Base-by-base conservation (phyloP, 257 asterid genomes). In the Rubia yunnanensis region DNA sequence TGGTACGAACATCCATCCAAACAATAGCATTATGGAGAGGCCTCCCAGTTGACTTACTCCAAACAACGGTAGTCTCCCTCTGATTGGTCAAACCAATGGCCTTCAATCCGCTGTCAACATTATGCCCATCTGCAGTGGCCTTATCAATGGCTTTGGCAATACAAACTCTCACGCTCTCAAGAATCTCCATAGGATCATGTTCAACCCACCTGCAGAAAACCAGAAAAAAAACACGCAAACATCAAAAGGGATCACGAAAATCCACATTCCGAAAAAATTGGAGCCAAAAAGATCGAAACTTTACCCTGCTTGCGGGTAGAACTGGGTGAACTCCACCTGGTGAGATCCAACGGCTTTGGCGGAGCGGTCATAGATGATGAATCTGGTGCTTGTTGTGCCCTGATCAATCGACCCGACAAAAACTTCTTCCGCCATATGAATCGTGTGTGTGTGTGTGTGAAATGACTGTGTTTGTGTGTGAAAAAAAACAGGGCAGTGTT, bases 1-100 rank as follows among this genome's bases (percentile, higher is more conserved):
- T 86, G 22, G 99, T 94, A 7, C 99, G 96, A 3, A 69, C 94
- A 53, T 94, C 99, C 99, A 94, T 94, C 99, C 99, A 94, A 70
- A 90, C 99, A 70, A 94, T 85, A 55, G 99, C 99, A 61, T 92
- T 89, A 69, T 89, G 64, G 68, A 92, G 99, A 75, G 99, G 99
- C 18, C 48, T 60, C 1, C 99, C 99, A 10, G 95, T 84, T 61
- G 97, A 87, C 85, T 82, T 92, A 90, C 97, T 88, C 99, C 99
- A 92, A 17, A 92, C 84, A 7, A 92, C 95, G 59, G 96, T 83
- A 2, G 99, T 92, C 69, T 92, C 99, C 70, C 99, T 86, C 92
- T 92, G 99, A 83, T 92, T 92, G 60, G 99, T 88, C 68, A 92
- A 67, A 15, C 99, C 99, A 65, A 92, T 76, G n/a, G 97, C 97